phyloP scores from a whole-genome alignment of 2,329 filamentous ascomycete genomes.

The Alternaria alternata region DNA sequence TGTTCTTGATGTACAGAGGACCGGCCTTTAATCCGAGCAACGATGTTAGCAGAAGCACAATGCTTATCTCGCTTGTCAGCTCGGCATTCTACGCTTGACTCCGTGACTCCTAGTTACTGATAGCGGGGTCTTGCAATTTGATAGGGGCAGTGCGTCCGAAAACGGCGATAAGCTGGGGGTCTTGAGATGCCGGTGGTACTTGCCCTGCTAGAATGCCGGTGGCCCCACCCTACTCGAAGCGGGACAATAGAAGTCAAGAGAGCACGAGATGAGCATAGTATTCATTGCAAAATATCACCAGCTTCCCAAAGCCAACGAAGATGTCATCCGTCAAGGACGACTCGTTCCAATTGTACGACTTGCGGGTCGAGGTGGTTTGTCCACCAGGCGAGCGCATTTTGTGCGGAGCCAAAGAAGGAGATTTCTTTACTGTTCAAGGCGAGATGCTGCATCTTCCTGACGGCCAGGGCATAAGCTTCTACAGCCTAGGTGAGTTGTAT shows the following conservation, averaged over 20 bases:
- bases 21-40: background rate
- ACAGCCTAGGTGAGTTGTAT: constrained; percentile 12
- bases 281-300: background rate
- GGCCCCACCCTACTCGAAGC: background rate
- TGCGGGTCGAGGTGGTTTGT: constrained; percentile 18
- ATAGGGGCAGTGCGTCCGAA: constrained; percentile 2
- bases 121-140: background rate
- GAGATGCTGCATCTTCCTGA: constrained; percentile 20
- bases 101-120: background rate
- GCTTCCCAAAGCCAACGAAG: background rate
- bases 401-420: constrained; percentile 16
- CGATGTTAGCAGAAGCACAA: background rate
- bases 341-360: constrained; percentile 17
- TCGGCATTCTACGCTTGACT: background rate
- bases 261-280: background rate
- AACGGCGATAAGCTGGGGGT: background rate
- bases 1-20: background rate
- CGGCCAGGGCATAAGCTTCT: constrained; percentile 18
- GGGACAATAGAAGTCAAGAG: background rate
- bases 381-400: constrained; percentile 16
- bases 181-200: constrained; percentile 3
- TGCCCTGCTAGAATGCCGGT: constrained; percentile 3
- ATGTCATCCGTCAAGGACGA: constrained; percentile 8
- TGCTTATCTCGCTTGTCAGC: constrained; percentile 3
- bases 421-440: constrained; percentile 16